Evolutionary conservation across 2,329 filamentous ascomycete genomes (phyloP).

Genomic region (Huntiella moniliformis): DNA sequence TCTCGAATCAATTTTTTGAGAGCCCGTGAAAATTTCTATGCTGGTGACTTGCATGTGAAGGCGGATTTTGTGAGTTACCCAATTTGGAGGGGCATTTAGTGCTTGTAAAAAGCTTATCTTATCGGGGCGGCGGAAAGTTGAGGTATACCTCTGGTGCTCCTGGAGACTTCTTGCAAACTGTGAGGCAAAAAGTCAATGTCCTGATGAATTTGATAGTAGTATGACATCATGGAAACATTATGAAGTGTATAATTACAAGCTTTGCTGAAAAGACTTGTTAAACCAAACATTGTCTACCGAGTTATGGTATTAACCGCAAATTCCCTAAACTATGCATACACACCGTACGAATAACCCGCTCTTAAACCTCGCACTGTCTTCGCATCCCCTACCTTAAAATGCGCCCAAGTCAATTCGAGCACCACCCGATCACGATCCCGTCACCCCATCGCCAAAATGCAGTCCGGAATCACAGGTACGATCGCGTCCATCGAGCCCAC

Average conservation of each 20-base stretch:
- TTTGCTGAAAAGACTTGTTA: background rate
- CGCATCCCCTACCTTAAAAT: constrained; percentile 6
- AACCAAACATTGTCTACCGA: background rate
- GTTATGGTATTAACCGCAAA: background rate
- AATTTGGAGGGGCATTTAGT: constrained; percentile 1
- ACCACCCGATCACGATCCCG: background rate
- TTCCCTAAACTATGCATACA: constrained; percentile 4
- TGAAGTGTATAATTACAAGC: no score
- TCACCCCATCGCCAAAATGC: constrained; percentile 30
- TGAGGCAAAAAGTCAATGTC: no score
- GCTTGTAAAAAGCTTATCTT: constrained; percentile 3
- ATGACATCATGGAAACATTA: no score
- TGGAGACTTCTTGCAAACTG: no score
- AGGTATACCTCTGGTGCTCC: no score
- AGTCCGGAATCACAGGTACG: constrained; percentile 60
- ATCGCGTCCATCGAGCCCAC: background rate
- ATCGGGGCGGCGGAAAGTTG: background rate
- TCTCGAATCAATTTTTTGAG: background rate
- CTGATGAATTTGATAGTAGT: no score
- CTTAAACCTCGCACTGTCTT: background rate
- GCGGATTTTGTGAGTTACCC: background rate
- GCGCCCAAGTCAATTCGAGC: background rate
- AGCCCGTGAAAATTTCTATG: no score
- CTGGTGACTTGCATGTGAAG: no score
- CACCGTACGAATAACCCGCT: background rate